Evolutionary conservation across 768 basidiomycete genomes (phyloP), one percentile per base, ranked within the genome.

Genomic region (Boletus pseudo-olivaceus): DNA sequence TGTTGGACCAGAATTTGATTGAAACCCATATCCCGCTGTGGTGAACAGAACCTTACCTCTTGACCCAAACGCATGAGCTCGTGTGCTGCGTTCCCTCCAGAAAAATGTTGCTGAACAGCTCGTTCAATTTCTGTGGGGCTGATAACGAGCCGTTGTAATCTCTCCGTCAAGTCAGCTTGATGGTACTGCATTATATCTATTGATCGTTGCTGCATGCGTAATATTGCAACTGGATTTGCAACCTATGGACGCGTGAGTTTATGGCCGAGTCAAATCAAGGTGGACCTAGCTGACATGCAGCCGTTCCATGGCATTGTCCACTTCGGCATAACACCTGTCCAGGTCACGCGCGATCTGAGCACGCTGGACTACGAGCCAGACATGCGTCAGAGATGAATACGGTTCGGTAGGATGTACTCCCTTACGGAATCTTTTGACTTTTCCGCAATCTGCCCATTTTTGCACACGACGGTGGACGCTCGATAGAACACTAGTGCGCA

Each of bases 61-160:
- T 85, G 83, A 10, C 82, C 82, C 23, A 71, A 66, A 44, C 72
- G 72, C 83, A 84, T 84, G 35, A 84, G 68, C 6, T 70, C 64
- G 50, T 75, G 63, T 8, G 77, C 82, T 17, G 64, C 75, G 42
- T 64, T 70, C 27, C 75, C 72, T 3, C 78, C 79, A 38, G 73
- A 70, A 26, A 59, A 57, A 46, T 79, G 77, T 51, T 74, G 64
- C 38, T 75, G 70, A 23, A 70, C 66, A 4, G 79, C 71, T 19
- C 69, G 65, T 37, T 65, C 61, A 15, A 76, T 65, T 48, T 78
- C 75, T 49, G 64, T 67, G 8, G 67, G 68, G 37, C 59, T 73
- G 5, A 71, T 75, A 15, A 80, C 49, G 10, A 77, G 62, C 35
- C 75, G 69, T 4, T 73, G 64, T 9, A 83, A 57, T n/a, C 75